Conservation (phyloP, 208 protist genomes). For the Balamuthia mandrillaris region DNA sequence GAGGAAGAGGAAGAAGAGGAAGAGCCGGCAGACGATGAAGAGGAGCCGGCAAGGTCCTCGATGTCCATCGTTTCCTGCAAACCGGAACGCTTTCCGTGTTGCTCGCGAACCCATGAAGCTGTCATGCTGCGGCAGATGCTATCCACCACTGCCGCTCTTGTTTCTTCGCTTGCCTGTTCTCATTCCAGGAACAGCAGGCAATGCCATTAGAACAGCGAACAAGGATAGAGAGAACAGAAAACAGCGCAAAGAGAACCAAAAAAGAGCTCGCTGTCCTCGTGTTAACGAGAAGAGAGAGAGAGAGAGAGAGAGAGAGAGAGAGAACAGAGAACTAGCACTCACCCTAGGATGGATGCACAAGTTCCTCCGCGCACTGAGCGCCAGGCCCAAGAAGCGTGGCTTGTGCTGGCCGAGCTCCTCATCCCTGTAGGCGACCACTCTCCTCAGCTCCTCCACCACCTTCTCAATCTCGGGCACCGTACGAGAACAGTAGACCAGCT, state of each 20-base stretch:
- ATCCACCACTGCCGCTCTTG: slow-evolving; percentile 85
- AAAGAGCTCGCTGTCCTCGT: neutral
- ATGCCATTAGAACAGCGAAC: too few species aligned
- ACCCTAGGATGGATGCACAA: slow-evolving; percentile 91
- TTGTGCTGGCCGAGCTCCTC: slow-evolving; percentile 41
- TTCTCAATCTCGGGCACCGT: slow-evolving; percentile 98
- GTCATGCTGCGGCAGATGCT: slow-evolving; percentile 87
- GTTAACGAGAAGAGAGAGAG: neutral
- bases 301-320: too few species aligned
- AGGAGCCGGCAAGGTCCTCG: neutral
- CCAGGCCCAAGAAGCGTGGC: slow-evolving; percentile 69
- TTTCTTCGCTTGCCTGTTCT: slow-evolving; percentile 9
- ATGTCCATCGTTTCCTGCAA: neutral
- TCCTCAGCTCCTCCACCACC: slow-evolving; percentile 64
- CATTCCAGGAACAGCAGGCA: too few species aligned
- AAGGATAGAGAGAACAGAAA: neutral
- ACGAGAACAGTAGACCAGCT: slow-evolving; percentile 98
- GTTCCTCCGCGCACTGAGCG: slow-evolving; percentile 78
- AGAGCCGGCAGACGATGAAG: neutral
- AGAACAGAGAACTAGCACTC: too few species aligned
- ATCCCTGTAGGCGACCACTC: slow-evolving; percentile 58
- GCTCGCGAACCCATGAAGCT: slow-evolving; percentile 81
- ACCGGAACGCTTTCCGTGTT: too few species aligned
- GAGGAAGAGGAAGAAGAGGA: neutral
- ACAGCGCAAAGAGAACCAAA: neutral